Base-by-base conservation (phyloP, 768 basidiomycete genomes). In the Tulasnella sp. region DNA sequence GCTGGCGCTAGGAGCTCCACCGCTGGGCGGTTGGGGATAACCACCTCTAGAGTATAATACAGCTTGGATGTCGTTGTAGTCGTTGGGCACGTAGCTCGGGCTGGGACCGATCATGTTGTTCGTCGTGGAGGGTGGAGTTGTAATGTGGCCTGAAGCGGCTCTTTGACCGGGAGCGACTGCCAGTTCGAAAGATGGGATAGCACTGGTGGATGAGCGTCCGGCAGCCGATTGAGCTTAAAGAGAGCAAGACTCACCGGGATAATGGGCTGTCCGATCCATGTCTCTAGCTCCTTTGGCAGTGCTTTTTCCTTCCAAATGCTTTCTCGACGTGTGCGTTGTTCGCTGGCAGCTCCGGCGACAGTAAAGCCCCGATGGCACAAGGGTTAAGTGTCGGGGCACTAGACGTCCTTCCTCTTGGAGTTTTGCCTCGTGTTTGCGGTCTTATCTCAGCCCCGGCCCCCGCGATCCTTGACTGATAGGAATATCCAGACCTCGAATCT, bases 71-170 rank as follows among this genome's bases (percentile, higher is more conserved):
- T 71, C 70, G 70, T 71, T 71, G 26, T 75, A 48, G 51, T 75
- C 46, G 35, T 67, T 57, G 32, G 74, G 74, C 18, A 76, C 39
- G 61, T 76, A 76, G 42, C 1, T 57, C 26, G 75, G 75, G 40
- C 75, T 76, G 7, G 75, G 75, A 40, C 75, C 75, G 35, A 76
- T 76, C 75, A 76, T 76, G 48, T 51, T 76, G 40, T 76, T 57
- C 39, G 75, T 40, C 35, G 71, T 40, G 37, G 37, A 5, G 39
- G 71, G 44, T 72, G 71, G 71, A 40, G 71, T 46, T 40, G 71
- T 40, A 72, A 72, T 40, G 44, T 40, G 39, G 44, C 39, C 71
- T 40, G 71, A 72, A 46, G 71, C 44, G 71, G 71, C 37, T 40
- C 32, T 29, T 40, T 72, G 39, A 46, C 44, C 44, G 71, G 29